phyloP scores from a whole-genome alignment of 805 yeast genomes.

The Candida chauliodis region DNA sequence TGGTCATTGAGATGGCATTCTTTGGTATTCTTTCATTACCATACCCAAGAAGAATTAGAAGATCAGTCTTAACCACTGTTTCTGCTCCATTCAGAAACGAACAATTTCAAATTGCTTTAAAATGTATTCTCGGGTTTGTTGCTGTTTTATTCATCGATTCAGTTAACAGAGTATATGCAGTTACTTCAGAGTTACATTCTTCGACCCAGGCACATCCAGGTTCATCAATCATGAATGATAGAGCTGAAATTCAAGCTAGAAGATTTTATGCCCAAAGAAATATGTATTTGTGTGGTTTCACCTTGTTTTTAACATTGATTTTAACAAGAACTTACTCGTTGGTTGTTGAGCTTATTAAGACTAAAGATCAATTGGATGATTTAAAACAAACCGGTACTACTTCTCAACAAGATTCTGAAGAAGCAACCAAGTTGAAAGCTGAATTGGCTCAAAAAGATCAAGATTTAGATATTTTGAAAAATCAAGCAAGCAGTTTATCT shows the following conservation, averaged over 20 bases:
- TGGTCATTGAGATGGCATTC: constrained; percentile 71
- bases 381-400: constrained; percentile 17
- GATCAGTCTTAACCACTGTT: constrained; percentile 58
- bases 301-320: constrained; percentile 82
- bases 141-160: constrained; percentile 83
- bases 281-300: constrained; percentile 92
- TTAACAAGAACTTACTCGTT: constrained; percentile 79
- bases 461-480: constrained; percentile 65
- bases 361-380: constrained; percentile 57
- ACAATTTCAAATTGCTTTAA: constrained; percentile 71
- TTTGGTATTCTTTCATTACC: constrained; percentile 84
- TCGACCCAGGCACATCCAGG: constrained; percentile 17
- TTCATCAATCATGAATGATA: constrained; percentile 43
- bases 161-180: constrained; percentile 74
- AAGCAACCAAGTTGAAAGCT: constrained; percentile 45
- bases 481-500: constrained; percentile 64
- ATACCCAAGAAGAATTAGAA: constrained; percentile 70
- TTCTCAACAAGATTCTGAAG: constrained; percentile 28
- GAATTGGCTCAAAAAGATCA: constrained; percentile 53
- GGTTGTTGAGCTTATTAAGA: constrained; percentile 66
- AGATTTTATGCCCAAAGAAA: constrained; percentile 95
- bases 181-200: constrained; percentile 56
- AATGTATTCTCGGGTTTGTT: constrained; percentile 81
- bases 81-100: constrained; percentile 68
- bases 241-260: constrained; percentile 85